Percentiles rank a stretch among this genome's conserved stretches.
Conservation (phyloP, 352 stramenopile species). For the Elongisporangium senticosum region DNA sequence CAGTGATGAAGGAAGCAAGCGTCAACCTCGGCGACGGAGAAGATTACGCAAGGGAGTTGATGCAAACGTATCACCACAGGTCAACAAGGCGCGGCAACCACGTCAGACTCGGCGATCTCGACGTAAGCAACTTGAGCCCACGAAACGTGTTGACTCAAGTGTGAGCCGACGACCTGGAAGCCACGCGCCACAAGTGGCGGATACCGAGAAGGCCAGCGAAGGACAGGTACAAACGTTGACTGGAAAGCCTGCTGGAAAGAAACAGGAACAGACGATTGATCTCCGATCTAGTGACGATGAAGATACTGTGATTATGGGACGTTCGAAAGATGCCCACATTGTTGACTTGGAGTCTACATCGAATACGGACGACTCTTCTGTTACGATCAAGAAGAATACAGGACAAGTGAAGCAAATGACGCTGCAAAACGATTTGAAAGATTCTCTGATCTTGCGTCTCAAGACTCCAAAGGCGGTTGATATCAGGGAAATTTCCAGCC, state of each 20-base stretch:
- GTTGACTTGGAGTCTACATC: background rate
- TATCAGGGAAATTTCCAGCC: background rate
- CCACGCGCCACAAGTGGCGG: background rate
- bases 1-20: conserved; percentile 23
- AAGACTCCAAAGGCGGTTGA: conserved; percentile 4
- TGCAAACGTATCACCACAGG: conserved; percentile 13
- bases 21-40: conserved; percentile 7
- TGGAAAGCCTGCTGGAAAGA: conserved; percentile 1
- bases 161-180: background rate
- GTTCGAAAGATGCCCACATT: background rate
- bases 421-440: conserved; percentile 4
- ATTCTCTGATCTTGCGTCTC: conserved; percentile 9
- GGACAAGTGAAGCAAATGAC: background rate
- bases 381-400: background rate
- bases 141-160: background rate
- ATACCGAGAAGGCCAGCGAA: conserved; percentile 1
- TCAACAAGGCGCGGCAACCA: background rate
- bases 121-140: background rate
- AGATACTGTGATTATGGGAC: conserved; percentile 3
- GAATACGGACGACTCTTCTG: conserved; percentile 2
- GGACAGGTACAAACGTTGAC: background rate
- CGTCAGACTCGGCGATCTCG: background rate
- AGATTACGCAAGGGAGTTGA: conserved; percentile 12
- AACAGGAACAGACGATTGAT: conserved; percentile 15
- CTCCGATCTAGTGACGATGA: conserved; percentile 26